Percentiles rank a stretch among this genome's conserved stretches.
Conservation (phyloP, 176 grass and related monocot species). For the Raddia distichophylla region DNA sequence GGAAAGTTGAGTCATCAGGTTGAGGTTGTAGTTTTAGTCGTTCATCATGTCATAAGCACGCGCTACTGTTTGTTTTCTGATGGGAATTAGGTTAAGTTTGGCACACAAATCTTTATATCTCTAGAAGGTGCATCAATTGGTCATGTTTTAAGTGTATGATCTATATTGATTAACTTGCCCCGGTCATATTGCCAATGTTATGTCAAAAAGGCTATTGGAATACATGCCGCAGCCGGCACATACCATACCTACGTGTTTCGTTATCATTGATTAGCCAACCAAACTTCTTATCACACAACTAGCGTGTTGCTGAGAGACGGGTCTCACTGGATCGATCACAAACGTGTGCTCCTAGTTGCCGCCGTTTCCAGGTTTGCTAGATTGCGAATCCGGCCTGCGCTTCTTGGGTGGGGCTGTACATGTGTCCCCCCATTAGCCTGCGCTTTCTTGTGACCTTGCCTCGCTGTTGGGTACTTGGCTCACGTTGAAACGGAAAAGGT, state of each 20-base stretch:
- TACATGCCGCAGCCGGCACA: background rate
- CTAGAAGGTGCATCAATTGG: background rate
- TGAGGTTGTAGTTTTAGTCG: background rate
- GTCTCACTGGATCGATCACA: no score
- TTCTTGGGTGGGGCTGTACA: background rate
- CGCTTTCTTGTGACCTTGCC: constrained; percentile 19
- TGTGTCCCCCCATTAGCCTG: background rate
- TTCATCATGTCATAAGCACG: background rate
- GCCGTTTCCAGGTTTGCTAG: background rate
- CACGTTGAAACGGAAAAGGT: background rate
- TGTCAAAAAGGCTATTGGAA: background rate
- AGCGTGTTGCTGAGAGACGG: no score
- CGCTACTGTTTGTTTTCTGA: background rate
- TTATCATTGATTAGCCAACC: background rate
- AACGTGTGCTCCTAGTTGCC: no score
- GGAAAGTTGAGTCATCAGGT: constrained; percentile 1
- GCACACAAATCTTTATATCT: background rate
- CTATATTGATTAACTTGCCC: background rate
- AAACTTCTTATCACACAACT: no score
- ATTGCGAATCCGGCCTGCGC: background rate
- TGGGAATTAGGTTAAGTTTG: constrained; percentile 5
- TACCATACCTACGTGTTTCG: background rate
- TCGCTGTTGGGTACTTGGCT: background rate
- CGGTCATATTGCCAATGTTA: constrained; percentile 10
- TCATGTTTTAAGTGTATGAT: background rate